Percentiles rank a stretch among this genome's conserved stretches.
These are phyloP conservation scores for Verticillium longisporum DNA, from an alignment of 2,329 filamentous ascomycete species.

Conservation along the genomic window DNA sequence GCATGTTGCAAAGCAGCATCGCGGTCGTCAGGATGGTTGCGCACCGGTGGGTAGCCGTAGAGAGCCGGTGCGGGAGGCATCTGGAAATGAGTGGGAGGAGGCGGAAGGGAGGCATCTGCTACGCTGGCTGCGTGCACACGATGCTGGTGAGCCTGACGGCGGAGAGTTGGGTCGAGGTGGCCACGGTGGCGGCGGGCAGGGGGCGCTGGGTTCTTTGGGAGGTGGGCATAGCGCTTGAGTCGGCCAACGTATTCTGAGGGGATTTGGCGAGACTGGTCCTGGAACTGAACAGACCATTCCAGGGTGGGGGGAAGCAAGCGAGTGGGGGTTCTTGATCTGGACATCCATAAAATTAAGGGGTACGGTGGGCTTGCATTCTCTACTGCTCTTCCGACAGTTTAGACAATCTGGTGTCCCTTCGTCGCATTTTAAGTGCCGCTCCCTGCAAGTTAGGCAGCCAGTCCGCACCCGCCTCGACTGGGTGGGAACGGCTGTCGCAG, in stretches of 20 bases:
- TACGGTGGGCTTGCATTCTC: conserved; percentile 78
- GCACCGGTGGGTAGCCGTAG: conserved; percentile 10
- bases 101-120: not conserved
- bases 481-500: conserved; percentile 17
- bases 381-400: conserved; percentile 84
- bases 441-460: conserved; percentile 83
- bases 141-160: conserved; percentile 14
- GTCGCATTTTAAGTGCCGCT: conserved; percentile 87
- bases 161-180: conserved; percentile 17
- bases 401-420: conserved; percentile 58
- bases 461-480: conserved; percentile 86
- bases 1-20: not conserved
- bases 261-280: conserved; percentile 84
- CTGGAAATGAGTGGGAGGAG: not conserved
- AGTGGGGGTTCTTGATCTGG: conserved; percentile 63
- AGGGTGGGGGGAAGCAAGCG: conserved; percentile 47
- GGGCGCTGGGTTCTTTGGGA: conserved; percentile 26
- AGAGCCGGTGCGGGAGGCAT: conserved; percentile 5
- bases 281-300: conserved; percentile 71
- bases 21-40: not conserved
- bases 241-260: conserved; percentile 87
- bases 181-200: conserved; percentile 16
- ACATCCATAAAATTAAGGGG: conserved; percentile 89
- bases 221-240: conserved; percentile 60
- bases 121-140: not conserved